A percentile compares a stretch with the other conserved stretches of the same genome.
Conservation (phyloP, 1,139 yeast genomes). For the Magnusiomyces tetraspermus region DNA sequence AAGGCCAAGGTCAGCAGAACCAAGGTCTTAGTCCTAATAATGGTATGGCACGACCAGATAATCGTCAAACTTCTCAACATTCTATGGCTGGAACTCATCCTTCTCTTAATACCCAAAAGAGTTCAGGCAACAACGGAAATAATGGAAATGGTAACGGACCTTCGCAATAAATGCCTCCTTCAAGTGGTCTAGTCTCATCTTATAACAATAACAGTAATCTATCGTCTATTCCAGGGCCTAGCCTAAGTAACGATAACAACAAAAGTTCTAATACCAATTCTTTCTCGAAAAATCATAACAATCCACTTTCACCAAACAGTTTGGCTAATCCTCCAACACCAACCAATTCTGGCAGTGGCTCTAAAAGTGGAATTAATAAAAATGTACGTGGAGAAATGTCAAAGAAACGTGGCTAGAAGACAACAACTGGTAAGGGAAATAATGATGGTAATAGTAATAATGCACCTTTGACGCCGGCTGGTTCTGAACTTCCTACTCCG, state of each 20-base stretch:
- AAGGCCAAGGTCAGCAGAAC: constrained; percentile 15
- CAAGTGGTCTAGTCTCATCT: constrained; percentile 21
- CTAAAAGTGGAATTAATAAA: not conserved
- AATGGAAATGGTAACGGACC: constrained; percentile 1
- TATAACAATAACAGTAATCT: too few species aligned
- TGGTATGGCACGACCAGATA: too few species aligned
- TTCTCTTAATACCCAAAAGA: constrained; percentile 16
- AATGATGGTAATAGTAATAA: constrained; percentile 18
- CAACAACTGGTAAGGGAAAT: not conserved
- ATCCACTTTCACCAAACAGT: constrained; percentile 21
- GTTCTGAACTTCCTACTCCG: constrained; percentile 35
- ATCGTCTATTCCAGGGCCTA: too few species aligned
- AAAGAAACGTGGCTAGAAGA: not conserved
- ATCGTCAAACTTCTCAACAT: constrained; percentile 17
- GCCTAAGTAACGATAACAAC: not conserved
- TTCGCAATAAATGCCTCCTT: constrained; percentile 25
- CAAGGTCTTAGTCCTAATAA: constrained; percentile 18
- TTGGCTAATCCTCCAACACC: constrained; percentile 38
- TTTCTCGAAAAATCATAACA: constrained; percentile 18
- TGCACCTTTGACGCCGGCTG: constrained; percentile 26
- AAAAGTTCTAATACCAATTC: constrained; percentile 1
- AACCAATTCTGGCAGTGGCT: constrained; percentile 20
- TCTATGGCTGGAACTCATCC: constrained; percentile 10
- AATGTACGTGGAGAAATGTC: not conserved
- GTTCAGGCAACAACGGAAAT: constrained; percentile 9